These are phyloP conservation scores for Austroboletus festivus DNA, from an alignment of 768 basidiomycete genomes.

Conservation along the genomic window DNA sequence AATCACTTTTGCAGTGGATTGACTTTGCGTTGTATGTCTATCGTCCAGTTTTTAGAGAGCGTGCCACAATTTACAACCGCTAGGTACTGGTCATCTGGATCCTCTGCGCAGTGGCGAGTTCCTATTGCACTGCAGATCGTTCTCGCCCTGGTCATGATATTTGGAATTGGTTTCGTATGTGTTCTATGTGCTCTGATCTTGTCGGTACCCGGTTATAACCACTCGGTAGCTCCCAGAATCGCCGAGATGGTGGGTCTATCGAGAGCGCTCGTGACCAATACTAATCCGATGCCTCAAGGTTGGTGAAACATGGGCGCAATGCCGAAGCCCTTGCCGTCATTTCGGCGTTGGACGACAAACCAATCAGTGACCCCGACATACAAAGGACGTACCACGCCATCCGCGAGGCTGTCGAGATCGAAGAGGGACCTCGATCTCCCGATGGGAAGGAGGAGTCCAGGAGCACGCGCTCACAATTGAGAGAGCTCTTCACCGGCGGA, in stretches of 20 bases:
- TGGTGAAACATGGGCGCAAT: constrained; percentile 51
- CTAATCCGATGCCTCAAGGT: constrained; percentile 33
- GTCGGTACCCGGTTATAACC: background rate
- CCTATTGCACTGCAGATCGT: constrained; percentile 60
- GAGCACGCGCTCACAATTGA: constrained; percentile 31
- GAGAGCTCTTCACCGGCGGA: constrained; percentile 55
- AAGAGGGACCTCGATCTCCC: constrained; percentile 22
- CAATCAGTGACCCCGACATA: constrained; percentile 43
- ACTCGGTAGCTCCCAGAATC: constrained; percentile 51
- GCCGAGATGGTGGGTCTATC: constrained; percentile 45
- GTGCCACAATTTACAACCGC: background rate
- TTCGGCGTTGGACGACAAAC: constrained; percentile 56
- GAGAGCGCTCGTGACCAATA: background rate
- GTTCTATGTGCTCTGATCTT: background rate
- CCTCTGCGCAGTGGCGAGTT: constrained; percentile 59
- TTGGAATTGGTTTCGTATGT: constrained; percentile 45
- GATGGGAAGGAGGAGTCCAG: background rate
- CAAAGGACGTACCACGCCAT: constrained; percentile 53
- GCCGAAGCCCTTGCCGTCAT: constrained; percentile 60
- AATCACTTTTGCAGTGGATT: constrained; percentile 44
- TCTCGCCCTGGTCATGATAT: constrained; percentile 52
- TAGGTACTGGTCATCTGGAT: constrained; percentile 50
- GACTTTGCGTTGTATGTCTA: constrained; percentile 54
- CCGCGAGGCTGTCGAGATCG: constrained; percentile 48
- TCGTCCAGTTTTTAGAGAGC: background rate